phyloP scores from a whole-genome alignment of 768 basidiomycete species.

The Russula brevipes region DNA sequence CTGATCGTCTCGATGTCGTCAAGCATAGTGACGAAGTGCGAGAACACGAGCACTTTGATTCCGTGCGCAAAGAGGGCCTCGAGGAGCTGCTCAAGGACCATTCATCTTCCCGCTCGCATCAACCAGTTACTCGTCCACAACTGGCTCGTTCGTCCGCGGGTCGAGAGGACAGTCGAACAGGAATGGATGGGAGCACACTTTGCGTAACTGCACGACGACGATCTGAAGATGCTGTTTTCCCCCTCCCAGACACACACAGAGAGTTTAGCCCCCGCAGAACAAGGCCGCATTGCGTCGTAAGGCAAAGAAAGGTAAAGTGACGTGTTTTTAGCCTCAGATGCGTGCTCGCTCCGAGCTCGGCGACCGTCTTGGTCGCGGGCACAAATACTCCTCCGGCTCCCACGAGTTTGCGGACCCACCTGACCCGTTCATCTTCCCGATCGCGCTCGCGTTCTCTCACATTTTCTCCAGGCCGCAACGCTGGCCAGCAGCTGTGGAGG shows the following conservation, averaged over 20 bases:
- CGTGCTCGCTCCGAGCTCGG: conserved; percentile 52
- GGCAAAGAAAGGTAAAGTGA: not conserved
- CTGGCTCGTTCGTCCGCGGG: conserved; percentile 50
- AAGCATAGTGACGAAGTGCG: conserved; percentile 95
- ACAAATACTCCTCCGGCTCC: not conserved
- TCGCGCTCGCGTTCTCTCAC: conserved; percentile 33
- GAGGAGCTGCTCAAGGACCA: conserved; percentile 85
- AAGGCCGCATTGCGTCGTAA: not conserved
- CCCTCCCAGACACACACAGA: conserved; percentile 52
- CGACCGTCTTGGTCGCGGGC: conserved; percentile 38
- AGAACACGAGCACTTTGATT: conserved; percentile 84
- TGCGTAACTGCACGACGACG: conserved; percentile 90
- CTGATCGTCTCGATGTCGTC: conserved; percentile 79
- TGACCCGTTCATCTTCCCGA: conserved; percentile 43
- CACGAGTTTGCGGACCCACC: conserved; percentile 7
- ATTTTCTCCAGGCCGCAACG: conserved; percentile 11
- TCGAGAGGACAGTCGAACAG: conserved; percentile 81
- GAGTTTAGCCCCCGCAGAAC: not conserved
- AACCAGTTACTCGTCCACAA: conserved; percentile 75
- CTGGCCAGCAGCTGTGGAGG: conserved; percentile 53
- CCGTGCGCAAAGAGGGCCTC: conserved; percentile 70
- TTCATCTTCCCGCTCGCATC: conserved; percentile 93
- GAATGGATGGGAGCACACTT: conserved; percentile 92
- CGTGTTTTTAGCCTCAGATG: conserved; percentile 38
- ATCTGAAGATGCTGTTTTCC: conserved; percentile 95